Percentiles rank a stretch among this genome's conserved stretches.
These are phyloP conservation scores for Huiozyma sinensis DNA, from an alignment of 805 yeast species.

Conservation along the genomic window DNA sequence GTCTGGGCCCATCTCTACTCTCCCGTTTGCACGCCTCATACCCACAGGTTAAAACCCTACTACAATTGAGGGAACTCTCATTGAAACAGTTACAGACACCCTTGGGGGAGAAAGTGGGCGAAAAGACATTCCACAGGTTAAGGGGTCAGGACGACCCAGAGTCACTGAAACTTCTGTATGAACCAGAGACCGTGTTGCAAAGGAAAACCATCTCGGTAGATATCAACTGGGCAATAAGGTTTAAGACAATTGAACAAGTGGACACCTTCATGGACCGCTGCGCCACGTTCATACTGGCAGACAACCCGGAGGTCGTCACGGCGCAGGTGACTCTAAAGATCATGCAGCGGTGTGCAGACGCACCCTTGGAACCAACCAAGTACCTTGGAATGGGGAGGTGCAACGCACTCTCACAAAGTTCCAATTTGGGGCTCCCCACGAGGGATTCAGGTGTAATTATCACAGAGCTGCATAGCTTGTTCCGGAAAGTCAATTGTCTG, in stretches of 20 bases:
- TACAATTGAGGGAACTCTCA: conserved; percentile 30
- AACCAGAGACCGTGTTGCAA: conserved; percentile 37
- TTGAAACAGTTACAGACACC: conserved; percentile 29
- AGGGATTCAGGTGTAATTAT: conserved; percentile 50
- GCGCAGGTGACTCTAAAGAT: conserved; percentile 53
- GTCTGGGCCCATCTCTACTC: conserved; percentile 46
- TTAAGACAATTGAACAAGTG: conserved; percentile 48
- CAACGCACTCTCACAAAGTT: conserved; percentile 48
- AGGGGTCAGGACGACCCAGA: conserved; percentile 59
- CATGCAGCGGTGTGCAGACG: conserved; percentile 50
- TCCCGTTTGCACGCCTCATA: conserved; percentile 31
- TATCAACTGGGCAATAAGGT: conserved; percentile 83
- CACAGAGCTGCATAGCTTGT: conserved; percentile 46
- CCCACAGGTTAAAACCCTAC: conserved; percentile 17
- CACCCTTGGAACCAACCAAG: conserved; percentile 69
- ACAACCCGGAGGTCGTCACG: conserved; percentile 44
- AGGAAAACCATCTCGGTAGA: conserved; percentile 80
- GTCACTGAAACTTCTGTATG: conserved; percentile 38
- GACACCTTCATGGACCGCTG: conserved; percentile 51
- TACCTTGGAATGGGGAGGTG: conserved; percentile 79
- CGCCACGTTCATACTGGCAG: conserved; percentile 44
- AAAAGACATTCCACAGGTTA: conserved; percentile 46
- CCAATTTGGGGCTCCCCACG: conserved; percentile 51
- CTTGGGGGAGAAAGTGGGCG: conserved; percentile 66
- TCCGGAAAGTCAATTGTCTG: conserved; percentile 46